Evolutionary conservation across 805 yeast species (phyloP).

Genomic region (Yueomyces sinensis): DNA sequence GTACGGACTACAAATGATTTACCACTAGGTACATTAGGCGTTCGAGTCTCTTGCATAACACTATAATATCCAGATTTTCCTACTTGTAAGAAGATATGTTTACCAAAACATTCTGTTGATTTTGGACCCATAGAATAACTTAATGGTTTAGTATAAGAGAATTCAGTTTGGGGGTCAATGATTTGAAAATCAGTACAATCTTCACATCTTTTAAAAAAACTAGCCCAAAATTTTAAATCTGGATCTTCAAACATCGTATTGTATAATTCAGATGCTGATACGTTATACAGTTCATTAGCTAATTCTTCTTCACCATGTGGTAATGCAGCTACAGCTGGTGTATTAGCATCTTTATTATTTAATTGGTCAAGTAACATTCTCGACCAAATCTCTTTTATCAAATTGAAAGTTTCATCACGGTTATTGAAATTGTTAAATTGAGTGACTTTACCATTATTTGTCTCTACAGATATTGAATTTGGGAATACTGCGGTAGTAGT

Average conservation of each 20-base stretch:
- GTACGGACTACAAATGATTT: slow-evolving; percentile 65
- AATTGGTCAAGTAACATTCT: background rate
- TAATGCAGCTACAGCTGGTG: background rate
- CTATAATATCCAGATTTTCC: slow-evolving; percentile 41
- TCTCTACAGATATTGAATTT: slow-evolving; percentile 68
- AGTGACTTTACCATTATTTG: slow-evolving; percentile 43
- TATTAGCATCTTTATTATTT: background rate
- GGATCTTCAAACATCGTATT: too few species aligned
- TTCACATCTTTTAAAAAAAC: too few species aligned
- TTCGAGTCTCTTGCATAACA: slow-evolving; percentile 48
- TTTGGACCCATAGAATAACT: slow-evolving; percentile 85
- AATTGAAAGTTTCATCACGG: slow-evolving; percentile 62
- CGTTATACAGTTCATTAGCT: background rate
- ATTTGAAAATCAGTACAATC: too few species aligned
- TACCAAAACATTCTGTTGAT: slow-evolving; percentile 66
- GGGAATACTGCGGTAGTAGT: slow-evolving; percentile 68
- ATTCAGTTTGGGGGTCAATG: background rate
- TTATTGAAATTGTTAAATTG: slow-evolving; percentile 80
- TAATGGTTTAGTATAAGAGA: slow-evolving; percentile 41
- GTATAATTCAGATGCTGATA: background rate
- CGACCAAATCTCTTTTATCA: slow-evolving; percentile 59
- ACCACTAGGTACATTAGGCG: slow-evolving; percentile 97
- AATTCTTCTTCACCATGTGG: background rate
- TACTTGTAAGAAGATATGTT: slow-evolving; percentile 46
- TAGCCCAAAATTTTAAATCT: too few species aligned